A percentile compares a stretch with the other conserved stretches of the same genome.
Conservation (phyloP, 2,329 filamentous ascomycete species). For the Monosporascus ibericus region DNA sequence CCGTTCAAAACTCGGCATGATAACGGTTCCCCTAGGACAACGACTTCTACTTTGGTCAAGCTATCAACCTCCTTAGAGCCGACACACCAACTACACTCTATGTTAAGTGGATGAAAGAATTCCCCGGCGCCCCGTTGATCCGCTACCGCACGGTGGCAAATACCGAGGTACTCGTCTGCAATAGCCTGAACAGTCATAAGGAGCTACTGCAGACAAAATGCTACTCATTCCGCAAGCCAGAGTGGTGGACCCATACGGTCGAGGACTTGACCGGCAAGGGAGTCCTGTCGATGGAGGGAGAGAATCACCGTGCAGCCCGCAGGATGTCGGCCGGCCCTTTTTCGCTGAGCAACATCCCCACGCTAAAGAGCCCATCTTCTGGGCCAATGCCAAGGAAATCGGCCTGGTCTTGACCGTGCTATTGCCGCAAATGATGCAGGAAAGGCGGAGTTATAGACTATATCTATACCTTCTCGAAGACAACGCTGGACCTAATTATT, state of each 20-base stretch:
- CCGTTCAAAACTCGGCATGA: neutral
- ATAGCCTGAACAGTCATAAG: slow-evolving; percentile 16
- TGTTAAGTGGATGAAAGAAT: slow-evolving; percentile 20
- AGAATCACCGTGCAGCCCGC: slow-evolving; percentile 6
- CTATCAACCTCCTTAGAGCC: slow-evolving; percentile 12
- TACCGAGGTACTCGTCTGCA: slow-evolving; percentile 21
- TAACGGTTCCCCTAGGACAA: slow-evolving; percentile 8
- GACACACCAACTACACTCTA: slow-evolving; percentile 13
- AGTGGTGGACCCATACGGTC: slow-evolving; percentile 7
- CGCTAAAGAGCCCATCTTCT: slow-evolving; percentile 8
- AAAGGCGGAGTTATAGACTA: slow-evolving; percentile 4
- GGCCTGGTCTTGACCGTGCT: slow-evolving; percentile 1
- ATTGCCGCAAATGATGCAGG: slow-evolving; percentile 1
- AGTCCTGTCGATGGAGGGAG: slow-evolving; percentile 7
- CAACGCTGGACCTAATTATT: slow-evolving; percentile 10
- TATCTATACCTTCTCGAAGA: slow-evolving; percentile 4
- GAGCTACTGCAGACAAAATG: slow-evolving; percentile 24
- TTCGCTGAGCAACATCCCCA: slow-evolving; percentile 7
- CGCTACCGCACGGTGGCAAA: slow-evolving; percentile 22
- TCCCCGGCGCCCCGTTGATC: slow-evolving; percentile 22
- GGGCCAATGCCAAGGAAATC: slow-evolving; percentile 4
- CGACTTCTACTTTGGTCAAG: slow-evolving; percentile 16
- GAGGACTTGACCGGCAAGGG: slow-evolving; percentile 6
- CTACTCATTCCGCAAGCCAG: slow-evolving; percentile 14
- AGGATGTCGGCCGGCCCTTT: slow-evolving; percentile 8